phyloP scores from a whole-genome alignment of 2,329 filamentous ascomycete species.

The Neonectria coccinea region DNA sequence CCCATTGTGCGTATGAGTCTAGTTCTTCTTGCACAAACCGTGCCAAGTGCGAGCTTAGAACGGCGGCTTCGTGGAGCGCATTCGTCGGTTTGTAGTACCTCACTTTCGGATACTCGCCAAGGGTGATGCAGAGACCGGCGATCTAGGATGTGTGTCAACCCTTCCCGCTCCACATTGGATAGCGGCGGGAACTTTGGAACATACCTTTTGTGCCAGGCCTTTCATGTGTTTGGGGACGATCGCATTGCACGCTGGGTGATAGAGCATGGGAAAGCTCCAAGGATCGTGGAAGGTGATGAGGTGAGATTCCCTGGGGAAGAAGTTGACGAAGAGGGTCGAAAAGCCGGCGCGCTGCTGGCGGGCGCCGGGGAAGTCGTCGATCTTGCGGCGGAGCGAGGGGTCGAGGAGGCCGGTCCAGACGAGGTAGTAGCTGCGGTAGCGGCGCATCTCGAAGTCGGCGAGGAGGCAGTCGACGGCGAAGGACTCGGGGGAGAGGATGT shows the following conservation, averaged over 20 bases:
- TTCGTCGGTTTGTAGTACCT: slow-evolving; percentile 86
- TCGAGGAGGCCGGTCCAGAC: slow-evolving; percentile 87
- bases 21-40: slow-evolving; percentile 92
- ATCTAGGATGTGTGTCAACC: slow-evolving; percentile 45
- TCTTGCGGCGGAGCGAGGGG: slow-evolving; percentile 75
- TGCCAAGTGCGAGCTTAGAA: slow-evolving; percentile 88
- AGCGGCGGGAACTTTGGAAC: slow-evolving; percentile 2
- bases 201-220: slow-evolving; percentile 86
- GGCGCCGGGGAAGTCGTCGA: slow-evolving; percentile 77
- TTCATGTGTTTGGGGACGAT: slow-evolving; percentile 87
- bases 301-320: slow-evolving; percentile 89
- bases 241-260: slow-evolving; percentile 89
- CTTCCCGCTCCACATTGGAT: neutral
- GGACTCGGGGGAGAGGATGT: slow-evolving; percentile 85
- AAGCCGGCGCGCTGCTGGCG: slow-evolving; percentile 83
- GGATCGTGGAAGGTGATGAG: slow-evolving; percentile 93
- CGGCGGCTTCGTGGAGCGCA: slow-evolving; percentile 85
- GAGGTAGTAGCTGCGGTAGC: slow-evolving; percentile 83
- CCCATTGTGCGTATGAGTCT: slow-evolving; percentile 87
- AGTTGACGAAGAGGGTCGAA: slow-evolving; percentile 87
- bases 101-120: slow-evolving; percentile 95
- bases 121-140: slow-evolving; percentile 80
- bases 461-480: slow-evolving; percentile 95
- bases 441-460: slow-evolving; percentile 86
- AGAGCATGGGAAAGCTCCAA: slow-evolving; percentile 94